phyloP scores from a whole-genome alignment of 805 yeast genomes.

The Wickerhamomyces bovis region DNA sequence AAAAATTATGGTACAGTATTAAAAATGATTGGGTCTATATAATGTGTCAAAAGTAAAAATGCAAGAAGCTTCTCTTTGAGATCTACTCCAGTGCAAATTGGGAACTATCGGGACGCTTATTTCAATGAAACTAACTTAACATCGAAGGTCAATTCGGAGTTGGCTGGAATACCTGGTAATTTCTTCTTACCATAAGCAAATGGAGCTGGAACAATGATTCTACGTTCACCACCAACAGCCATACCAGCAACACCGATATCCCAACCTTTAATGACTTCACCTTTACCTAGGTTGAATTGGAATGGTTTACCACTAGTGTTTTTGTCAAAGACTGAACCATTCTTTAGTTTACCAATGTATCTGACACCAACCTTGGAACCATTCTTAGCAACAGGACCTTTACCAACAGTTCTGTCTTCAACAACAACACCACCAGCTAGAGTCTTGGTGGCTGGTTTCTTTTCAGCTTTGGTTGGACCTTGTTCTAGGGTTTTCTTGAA shows the following conservation, averaged over 20 bases:
- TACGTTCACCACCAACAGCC: constrained; percentile 98
- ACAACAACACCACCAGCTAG: constrained; percentile 88
- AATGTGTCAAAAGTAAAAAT: not conserved
- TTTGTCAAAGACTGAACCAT: constrained; percentile 95
- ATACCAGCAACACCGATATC: constrained; percentile 98
- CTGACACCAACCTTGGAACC: constrained; percentile 93
- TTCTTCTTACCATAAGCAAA: constrained; percentile 95
- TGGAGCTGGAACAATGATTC: constrained; percentile 91
- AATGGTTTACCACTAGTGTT: constrained; percentile 98
- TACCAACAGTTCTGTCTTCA: constrained; percentile 89
- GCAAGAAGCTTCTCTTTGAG: not conserved
- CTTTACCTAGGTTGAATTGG: constrained; percentile 83
- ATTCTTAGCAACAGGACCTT: constrained; percentile 80
- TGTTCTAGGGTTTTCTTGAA: constrained; percentile 89
- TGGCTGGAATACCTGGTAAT: constrained; percentile 96
- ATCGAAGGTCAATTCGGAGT: constrained; percentile 94
- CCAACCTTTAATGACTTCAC: constrained; percentile 98
- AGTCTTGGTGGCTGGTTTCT: constrained; percentile 66
- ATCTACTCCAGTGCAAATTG: not conserved
- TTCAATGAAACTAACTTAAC: constrained; percentile 88
- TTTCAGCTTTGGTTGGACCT: constrained; percentile 63
- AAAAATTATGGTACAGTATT: not conserved
- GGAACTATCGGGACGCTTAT: constrained; percentile 33
- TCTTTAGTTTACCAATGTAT: constrained; percentile 95
- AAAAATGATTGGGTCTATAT: too few species aligned